Evolutionary conservation across 441 rosid species (phyloP).

Genomic region (Eruca vesicaria): DNA sequence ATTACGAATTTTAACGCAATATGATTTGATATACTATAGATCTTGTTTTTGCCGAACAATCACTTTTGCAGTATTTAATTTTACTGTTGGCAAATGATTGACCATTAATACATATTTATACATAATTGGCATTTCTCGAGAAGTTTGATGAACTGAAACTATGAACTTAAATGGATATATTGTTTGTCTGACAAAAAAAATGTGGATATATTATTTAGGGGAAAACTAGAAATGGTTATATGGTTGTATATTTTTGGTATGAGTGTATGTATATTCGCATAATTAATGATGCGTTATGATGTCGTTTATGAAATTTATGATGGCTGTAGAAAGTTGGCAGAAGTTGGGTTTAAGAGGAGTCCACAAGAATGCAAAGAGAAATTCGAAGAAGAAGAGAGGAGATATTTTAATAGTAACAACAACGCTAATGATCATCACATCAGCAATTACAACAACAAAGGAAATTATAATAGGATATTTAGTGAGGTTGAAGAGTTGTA

Average conservation of each 20-base stretch:
- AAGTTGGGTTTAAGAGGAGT: slow-evolving; percentile 76
- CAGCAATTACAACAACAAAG: slow-evolving; percentile 46
- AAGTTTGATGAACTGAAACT: background rate
- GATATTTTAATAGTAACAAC: slow-evolving; percentile 46
- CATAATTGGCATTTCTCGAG: slow-evolving; percentile 8
- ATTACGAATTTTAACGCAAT: background rate
- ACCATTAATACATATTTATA: slow-evolving; percentile 10
- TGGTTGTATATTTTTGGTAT: slow-evolving; percentile 3
- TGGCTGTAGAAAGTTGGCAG: slow-evolving; percentile 81
- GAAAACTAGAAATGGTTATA: background rate
- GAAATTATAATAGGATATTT: slow-evolving; percentile 47
- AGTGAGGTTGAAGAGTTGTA: slow-evolving; percentile 69
- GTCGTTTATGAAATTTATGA: slow-evolving; percentile 44
- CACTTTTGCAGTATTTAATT: background rate
- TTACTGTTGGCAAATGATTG: slow-evolving; percentile 12
- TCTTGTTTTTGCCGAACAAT: slow-evolving; percentile 10
- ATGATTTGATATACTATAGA: slow-evolving; percentile 8
- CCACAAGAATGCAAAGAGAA: slow-evolving; percentile 83
- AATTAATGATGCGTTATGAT: slow-evolving; percentile 23
- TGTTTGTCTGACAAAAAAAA: no score
- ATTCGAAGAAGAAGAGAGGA: slow-evolving; percentile 89
- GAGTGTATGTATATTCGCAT: slow-evolving; percentile 29
- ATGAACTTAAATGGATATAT: no score
- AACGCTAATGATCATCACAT: slow-evolving; percentile 38
- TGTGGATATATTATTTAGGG: background rate